Base-by-base conservation (phyloP, 225 moss, liverwort and hornwort species). In the Bryum argenteum region DNA sequence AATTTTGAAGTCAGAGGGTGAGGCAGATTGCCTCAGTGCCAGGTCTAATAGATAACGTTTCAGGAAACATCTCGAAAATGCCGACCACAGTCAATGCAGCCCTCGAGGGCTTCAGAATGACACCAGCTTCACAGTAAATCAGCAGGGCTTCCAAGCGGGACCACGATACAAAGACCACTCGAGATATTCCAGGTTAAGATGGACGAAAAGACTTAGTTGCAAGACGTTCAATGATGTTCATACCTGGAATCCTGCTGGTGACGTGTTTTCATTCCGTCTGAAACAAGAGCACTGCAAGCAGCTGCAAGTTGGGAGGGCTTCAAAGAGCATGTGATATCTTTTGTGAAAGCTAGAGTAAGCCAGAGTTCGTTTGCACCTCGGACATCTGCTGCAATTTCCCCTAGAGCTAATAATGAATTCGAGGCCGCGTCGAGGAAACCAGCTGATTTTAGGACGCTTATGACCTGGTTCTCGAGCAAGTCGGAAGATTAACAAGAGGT, bases 291-390 rank as follows among this genome's bases (percentile, higher is more conserved):
- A 24, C 89, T 91, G 80, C 93, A 96, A 61, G 87, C 88, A 68
- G 93, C 95, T 74, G 95, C 93, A 73, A 96, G 80, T 75, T 96
- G 91, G 21, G 91, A 50, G 55, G 93, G 82, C 67, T 83, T 87
- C 68, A 96, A 65, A 23, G 73, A 80, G 50, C 59, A 67, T 12
- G 91, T 84, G 50, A 63, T 65, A 58, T 89, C 85, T 45, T 77
- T 87, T 42, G 88, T 74, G 63, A 96, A 78, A 37, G 88, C 67
- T 28, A 92, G 66, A 57, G 91, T 84, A n/a, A 96, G 90, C 95
- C 95, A 93, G 66, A 96, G 76, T 81, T 91, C 91, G 61, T 96
- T 96, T 64, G 78, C 71, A 68, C 93, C 95, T 21, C 89, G 83
- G 13, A 93, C 71, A 42, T 76, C 65, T 37, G 88, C 88, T 11